Percentiles rank a stretch among this genome's conserved stretches.
These are phyloP conservation scores for Amoeboaphelidium protococcarum DNA, from an alignment of 371 early-diverging fungal species.

Conservation along the genomic window DNA sequence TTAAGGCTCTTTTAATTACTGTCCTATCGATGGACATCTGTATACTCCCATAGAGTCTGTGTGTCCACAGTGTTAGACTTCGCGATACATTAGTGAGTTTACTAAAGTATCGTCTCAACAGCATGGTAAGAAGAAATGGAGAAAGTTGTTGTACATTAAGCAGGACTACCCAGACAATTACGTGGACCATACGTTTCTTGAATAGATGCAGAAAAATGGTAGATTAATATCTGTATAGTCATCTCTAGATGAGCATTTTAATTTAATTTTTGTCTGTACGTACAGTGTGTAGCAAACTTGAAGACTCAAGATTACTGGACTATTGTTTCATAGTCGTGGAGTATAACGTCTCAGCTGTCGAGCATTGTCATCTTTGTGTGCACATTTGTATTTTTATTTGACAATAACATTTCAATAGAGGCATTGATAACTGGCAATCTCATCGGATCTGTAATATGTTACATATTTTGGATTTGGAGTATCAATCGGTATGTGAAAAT, in stretches of 20 bases:
- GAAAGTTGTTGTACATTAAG: conserved; percentile 55
- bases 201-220: conserved; percentile 63
- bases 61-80: neutral
- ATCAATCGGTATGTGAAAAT: too few species aligned
- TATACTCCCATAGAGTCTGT: neutral
- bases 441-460: conserved; percentile 25
- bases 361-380: conserved; percentile 55
- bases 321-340: conserved; percentile 8
- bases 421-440: conserved; percentile 29
- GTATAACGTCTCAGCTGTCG: conserved; percentile 54
- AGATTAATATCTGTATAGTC: too few species aligned
- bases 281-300: too few species aligned
- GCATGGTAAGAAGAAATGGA: too few species aligned
- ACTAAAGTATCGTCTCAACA: too few species aligned
- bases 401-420: conserved; percentile 21
- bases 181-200: conserved; percentile 60
- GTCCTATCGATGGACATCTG: neutral
- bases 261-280: too few species aligned
- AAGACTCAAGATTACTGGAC: conserved; percentile 10
- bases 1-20: neutral
- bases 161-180: conserved; percentile 82
- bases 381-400: conserved; percentile 46
- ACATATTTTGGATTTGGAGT: conserved; percentile 42
- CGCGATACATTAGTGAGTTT: too few species aligned
- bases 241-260: too few species aligned